Evolutionary conservation across 352 stramenopile genomes (phyloP).

Genomic region (Phytophthora fragariae): DNA sequence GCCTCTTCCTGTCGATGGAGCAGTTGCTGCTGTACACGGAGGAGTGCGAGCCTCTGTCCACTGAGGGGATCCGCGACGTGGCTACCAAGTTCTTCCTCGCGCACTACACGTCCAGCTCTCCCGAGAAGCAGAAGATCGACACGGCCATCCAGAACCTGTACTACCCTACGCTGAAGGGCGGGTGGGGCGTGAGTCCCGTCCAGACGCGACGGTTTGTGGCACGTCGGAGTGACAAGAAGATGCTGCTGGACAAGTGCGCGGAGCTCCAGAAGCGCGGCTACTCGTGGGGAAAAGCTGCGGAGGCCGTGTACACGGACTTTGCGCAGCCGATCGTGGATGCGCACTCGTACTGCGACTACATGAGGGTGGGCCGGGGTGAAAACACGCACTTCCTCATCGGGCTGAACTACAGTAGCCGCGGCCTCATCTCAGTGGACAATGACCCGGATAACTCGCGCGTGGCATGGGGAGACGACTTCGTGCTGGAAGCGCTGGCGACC

Average conservation of each 20-base stretch:
- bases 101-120: slow-evolving; percentile 68
- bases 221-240: slow-evolving; percentile 68
- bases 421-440: slow-evolving; percentile 84
- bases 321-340: slow-evolving; percentile 76
- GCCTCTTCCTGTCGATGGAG: slow-evolving; percentile 90
- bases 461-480: slow-evolving; percentile 90
- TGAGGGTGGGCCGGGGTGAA: slow-evolving; percentile 75
- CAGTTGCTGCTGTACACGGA: slow-evolving; percentile 88
- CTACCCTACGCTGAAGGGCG: slow-evolving; percentile 80
- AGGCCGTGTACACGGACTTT: slow-evolving; percentile 80
- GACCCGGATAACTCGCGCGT: slow-evolving; percentile 81
- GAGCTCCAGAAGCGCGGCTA: slow-evolving; percentile 84
- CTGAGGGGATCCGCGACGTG: slow-evolving; percentile 74
- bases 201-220: slow-evolving; percentile 86
- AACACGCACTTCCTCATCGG: slow-evolving; percentile 85
- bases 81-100: slow-evolving; percentile 81
- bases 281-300: slow-evolving; percentile 77
- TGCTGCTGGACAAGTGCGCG: slow-evolving; percentile 78
- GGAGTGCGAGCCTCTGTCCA: slow-evolving; percentile 77
- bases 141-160: slow-evolving; percentile 89
- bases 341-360: slow-evolving; percentile 88
- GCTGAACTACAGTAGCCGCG: slow-evolving; percentile 81
- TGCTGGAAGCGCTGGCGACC: slow-evolving; percentile 84
- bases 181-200: slow-evolving; percentile 85
- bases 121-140: slow-evolving; percentile 78